phyloP scores from a whole-genome alignment of 345 rosid genomes.

The Eucalyptus sp. region DNA sequence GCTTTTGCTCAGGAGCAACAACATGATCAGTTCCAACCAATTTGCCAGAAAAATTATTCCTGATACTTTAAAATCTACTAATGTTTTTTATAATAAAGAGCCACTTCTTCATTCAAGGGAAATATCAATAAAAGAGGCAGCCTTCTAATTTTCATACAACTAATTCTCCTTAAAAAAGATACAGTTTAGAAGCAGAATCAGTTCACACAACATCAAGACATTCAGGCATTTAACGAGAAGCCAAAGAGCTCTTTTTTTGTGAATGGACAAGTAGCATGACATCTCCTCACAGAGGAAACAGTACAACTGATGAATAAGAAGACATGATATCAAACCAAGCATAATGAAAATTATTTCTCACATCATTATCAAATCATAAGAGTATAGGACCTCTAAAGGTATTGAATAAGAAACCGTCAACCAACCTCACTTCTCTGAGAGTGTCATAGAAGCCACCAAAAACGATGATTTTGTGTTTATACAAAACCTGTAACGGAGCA shows the following conservation, averaged over 20 bases:
- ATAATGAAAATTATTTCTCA: background rate
- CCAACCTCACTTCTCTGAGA: slow-evolving; percentile 98
- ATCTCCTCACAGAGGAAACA: background rate
- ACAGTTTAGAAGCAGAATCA: background rate
- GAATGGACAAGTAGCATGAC: background rate
- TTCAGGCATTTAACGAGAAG: background rate
- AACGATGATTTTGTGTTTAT: slow-evolving; percentile 87
- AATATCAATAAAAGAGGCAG: background rate
- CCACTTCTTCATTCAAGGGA: background rate
- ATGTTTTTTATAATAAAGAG: background rate
- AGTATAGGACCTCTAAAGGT: background rate
- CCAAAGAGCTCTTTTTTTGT: background rate
- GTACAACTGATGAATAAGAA: background rate
- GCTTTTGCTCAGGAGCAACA: background rate
- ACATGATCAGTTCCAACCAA: background rate
- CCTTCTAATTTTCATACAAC: background rate
- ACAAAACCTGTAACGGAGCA: slow-evolving; percentile 49
- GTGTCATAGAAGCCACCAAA: slow-evolving; percentile 99
- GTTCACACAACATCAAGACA: background rate
- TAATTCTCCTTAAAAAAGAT: background rate
- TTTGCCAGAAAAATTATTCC: background rate
- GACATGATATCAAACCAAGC: background rate
- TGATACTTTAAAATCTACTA: background rate
- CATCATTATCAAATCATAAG: background rate
- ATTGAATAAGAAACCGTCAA: slow-evolving; percentile 5